These are phyloP conservation scores for Pleurotus salmoneostramineus DNA, from an alignment of 768 basidiomycete genomes.

Conservation along the genomic window DNA sequence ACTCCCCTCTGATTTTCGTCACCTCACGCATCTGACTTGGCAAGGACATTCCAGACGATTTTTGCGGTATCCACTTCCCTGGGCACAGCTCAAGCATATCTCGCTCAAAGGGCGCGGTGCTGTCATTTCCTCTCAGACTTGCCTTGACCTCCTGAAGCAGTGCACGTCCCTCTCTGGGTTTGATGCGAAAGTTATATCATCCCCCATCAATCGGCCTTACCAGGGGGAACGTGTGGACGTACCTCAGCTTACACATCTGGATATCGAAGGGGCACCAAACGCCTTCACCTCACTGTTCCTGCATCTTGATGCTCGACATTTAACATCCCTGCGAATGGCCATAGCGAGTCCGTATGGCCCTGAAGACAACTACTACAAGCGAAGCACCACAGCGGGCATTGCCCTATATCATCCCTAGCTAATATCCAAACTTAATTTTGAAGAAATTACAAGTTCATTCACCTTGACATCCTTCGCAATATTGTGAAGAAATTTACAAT, in stretches of 20 bases:
- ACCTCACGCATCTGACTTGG: neutral
- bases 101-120: neutral
- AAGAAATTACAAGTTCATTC: no score
- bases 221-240: neutral
- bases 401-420: no score
- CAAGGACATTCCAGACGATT: neutral
- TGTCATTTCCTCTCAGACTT: neutral
- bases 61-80: neutral
- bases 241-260: neutral
- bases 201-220: neutral
- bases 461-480: no score
- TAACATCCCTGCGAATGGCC: neutral
- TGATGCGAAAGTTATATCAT: neutral
- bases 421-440: no score
- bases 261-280: neutral
- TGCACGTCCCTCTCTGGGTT: neutral
- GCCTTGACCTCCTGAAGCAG: neutral
- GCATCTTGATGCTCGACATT: neutral
- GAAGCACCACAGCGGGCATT: no score
- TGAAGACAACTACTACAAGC: neutral
- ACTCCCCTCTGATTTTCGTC: neutral
- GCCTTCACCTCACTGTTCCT: neutral
- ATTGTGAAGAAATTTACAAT: no score
- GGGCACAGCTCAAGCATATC: neutral
- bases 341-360: neutral